Conservation (phyloP, 306 rosid genomes). For the Trifolium pratense region DNA sequence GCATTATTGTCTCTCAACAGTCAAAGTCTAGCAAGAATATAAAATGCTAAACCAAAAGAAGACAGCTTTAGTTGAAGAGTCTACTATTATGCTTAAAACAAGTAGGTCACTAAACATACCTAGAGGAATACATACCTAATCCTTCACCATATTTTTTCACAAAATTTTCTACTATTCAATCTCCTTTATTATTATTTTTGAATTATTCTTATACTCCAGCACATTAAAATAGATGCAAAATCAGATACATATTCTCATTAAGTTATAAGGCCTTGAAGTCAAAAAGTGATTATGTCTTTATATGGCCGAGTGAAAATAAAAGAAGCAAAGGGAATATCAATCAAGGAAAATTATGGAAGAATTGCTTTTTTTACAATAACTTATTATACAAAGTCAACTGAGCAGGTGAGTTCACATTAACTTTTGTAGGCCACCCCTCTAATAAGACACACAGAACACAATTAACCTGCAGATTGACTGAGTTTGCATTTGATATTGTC, state of each 20-base stretch:
- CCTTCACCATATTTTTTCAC: slow-evolving; percentile 34
- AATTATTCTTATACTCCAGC: slow-evolving; percentile 2
- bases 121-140: slow-evolving; percentile 44
- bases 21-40: background rate
- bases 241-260: background rate
- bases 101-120: slow-evolving; percentile 54
- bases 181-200: background rate
- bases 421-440: background rate
- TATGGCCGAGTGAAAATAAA: background rate
- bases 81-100: background rate
- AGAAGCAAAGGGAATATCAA: background rate
- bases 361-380: slow-evolving; percentile 13
- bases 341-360: background rate
- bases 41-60: slow-evolving; percentile 2
- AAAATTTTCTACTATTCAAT: slow-evolving; percentile 43
- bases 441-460: slow-evolving; percentile 5
- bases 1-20: background rate
- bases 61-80: slow-evolving; percentile 23
- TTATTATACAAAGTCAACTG: slow-evolving; percentile 40
- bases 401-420: slow-evolving; percentile 58
- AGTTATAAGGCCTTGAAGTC: background rate
- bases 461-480: slow-evolving; percentile 43
- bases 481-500: slow-evolving; percentile 29
- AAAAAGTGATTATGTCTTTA: slow-evolving; percentile 25
- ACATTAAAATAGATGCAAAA: background rate